Evolutionary conservation across 148 eudicot species (phyloP).

Genomic region (Arbutus unedo): DNA sequence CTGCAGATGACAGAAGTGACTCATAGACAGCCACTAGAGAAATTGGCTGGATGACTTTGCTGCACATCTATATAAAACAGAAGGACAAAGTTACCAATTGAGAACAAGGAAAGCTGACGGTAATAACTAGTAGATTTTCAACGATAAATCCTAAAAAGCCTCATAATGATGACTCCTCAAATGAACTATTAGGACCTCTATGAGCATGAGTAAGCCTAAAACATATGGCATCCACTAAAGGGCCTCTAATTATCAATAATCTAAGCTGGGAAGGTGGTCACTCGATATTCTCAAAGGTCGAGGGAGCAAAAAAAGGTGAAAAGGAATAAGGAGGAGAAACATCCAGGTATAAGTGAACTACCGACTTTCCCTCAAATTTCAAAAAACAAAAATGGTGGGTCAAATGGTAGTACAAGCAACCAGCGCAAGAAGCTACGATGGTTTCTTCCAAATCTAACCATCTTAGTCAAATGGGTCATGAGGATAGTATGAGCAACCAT

Average conservation of each 20-base stretch:
- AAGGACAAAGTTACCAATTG: conserved; percentile 9
- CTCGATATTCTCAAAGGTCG: background rate
- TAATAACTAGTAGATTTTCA: background rate
- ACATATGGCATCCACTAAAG: background rate
- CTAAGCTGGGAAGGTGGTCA: background rate
- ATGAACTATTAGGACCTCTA: background rate
- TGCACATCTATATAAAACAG: conserved; percentile 68
- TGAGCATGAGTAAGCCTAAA: background rate
- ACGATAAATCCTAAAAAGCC: background rate
- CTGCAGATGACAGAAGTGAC: conserved; percentile 89
- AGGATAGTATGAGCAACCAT: background rate
- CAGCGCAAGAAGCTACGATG: background rate
- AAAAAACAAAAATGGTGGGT: background rate
- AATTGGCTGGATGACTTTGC: conserved; percentile 87
- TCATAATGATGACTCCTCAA: background rate
- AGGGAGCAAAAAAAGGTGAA: background rate
- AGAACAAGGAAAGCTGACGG: background rate
- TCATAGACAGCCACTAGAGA: conserved; percentile 77
- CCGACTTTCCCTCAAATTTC: background rate
- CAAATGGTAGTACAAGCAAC: background rate
- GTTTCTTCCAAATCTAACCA: background rate
- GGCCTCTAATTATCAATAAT: background rate
- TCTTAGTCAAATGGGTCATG: background rate
- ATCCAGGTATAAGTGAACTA: background rate
- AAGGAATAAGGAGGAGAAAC: background rate